Evolutionary conservation across 768 basidiomycete species (phyloP).

Genomic region (Lactarius pseudohatsudake): DNA sequence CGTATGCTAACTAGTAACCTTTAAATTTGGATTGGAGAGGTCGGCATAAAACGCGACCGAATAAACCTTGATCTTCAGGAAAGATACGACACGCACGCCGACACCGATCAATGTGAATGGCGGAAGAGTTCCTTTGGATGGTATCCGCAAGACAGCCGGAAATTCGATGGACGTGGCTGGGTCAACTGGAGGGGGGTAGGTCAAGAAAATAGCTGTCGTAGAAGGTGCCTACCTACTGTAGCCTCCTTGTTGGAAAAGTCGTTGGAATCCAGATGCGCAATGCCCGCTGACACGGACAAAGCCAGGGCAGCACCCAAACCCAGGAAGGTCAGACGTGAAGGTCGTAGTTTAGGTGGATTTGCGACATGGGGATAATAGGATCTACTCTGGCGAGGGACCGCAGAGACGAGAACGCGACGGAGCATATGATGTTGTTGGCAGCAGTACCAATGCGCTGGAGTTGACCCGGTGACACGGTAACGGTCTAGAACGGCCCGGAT

Average conservation of each 20-base stretch:
- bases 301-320: constrained; percentile 30
- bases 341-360: background rate
- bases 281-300: constrained; percentile 37
- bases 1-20: constrained; percentile 41
- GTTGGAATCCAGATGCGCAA: constrained; percentile 50
- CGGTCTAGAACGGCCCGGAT: constrained; percentile 5
- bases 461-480: background rate
- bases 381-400: constrained; percentile 7
- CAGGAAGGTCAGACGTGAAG: background rate
- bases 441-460: background rate
- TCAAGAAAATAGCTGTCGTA: background rate
- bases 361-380: background rate
- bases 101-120: constrained; percentile 74
- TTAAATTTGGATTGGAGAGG: constrained; percentile 59
- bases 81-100: constrained; percentile 87
- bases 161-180: constrained; percentile 74
- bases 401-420: constrained; percentile 15
- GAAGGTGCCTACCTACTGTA: constrained; percentile 24
- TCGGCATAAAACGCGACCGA: constrained; percentile 90
- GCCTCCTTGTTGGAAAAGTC: constrained; percentile 16
- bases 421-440: background rate
- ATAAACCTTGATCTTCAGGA: constrained; percentile 86
- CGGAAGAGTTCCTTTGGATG: constrained; percentile 61
- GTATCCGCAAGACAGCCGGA: constrained; percentile 62
- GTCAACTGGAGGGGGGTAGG: constrained; percentile 48